Evolutionary conservation across 176 grass and related monocot species (phyloP).

Genomic region (Chrysopogon serrulatus): DNA sequence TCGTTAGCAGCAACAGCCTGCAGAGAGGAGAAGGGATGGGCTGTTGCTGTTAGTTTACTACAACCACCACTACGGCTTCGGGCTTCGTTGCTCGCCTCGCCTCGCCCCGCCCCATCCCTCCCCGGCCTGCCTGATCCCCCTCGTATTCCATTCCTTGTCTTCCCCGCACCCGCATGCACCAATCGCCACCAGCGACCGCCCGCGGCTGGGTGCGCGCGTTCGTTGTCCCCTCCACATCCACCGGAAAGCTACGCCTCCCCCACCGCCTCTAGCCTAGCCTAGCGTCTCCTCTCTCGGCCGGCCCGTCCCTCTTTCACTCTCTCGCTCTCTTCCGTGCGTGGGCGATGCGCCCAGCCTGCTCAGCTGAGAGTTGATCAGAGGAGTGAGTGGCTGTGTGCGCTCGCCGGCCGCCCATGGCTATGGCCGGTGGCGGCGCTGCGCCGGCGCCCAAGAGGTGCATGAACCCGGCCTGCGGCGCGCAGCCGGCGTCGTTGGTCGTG

Average conservation of each 20-base stretch:
- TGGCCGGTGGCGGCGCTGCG: slow-evolving; percentile 15
- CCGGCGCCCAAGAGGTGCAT: slow-evolving; percentile 58
- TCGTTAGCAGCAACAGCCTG: not conserved
- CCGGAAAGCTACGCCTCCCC: slow-evolving; percentile 50
- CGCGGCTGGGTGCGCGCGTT: not conserved
- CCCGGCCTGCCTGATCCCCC: not conserved
- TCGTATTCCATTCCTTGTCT: not conserved
- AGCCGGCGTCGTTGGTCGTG: slow-evolving; percentile 19
- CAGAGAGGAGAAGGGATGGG: not conserved
- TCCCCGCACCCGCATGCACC: slow-evolving; percentile 39
- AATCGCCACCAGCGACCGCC: not conserved
- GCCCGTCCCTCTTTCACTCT: not conserved
- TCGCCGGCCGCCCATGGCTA: slow-evolving; percentile 10
- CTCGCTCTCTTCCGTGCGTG: not conserved
- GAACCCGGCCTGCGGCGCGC: slow-evolving; percentile 65
- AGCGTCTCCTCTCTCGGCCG: not conserved
- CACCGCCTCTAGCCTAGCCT: not conserved
- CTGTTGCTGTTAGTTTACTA: not conserved
- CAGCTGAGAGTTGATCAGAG: slow-evolving; percentile 13
- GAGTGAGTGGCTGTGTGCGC: not conserved
- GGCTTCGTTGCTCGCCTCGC: not conserved
- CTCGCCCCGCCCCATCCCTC: not conserved
- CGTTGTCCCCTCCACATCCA: slow-evolving; percentile 52
- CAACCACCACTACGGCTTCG: not conserved
- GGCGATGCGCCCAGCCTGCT: not conserved